Percentiles rank a stretch among this genome's conserved stretches.
phyloP scores from a whole-genome alignment of 805 yeast genomes.

The Myxozyma vanderwaltii region DNA sequence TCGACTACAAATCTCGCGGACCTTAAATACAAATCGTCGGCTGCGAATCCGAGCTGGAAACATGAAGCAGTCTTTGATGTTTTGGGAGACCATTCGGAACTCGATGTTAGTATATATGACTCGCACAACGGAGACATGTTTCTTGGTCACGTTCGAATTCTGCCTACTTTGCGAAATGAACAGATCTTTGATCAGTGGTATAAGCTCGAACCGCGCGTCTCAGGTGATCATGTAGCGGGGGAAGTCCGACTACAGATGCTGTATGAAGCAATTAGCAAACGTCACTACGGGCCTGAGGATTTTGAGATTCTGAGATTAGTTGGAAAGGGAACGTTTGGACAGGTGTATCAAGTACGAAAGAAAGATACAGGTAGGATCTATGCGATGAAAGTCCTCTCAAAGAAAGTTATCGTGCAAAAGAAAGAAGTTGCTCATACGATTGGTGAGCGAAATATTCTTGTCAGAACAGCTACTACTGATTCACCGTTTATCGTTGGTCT shows the following conservation, averaged over 20 bases:
- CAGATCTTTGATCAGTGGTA: conserved; percentile 70
- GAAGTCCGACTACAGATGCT: conserved; percentile 74
- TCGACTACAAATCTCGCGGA: conserved; percentile 25
- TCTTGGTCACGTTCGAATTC: conserved; percentile 78
- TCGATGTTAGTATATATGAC: conserved; percentile 91
- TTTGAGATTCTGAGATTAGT: conserved; percentile 86
- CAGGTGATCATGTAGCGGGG: conserved; percentile 67
- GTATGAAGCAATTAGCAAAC: conserved; percentile 67
- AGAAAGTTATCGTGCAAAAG: conserved; percentile 92
- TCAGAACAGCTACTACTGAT: conserved; percentile 83
- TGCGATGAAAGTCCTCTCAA: conserved; percentile 96
- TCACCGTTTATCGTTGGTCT: conserved; percentile 94
- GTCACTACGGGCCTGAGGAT: conserved; percentile 89
- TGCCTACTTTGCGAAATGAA: conserved; percentile 53
- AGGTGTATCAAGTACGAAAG: conserved; percentile 93
- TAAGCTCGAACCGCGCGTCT: conserved; percentile 63
- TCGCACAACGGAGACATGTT: conserved; percentile 78
- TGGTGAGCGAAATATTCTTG: conserved; percentile 93
- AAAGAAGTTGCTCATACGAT: conserved; percentile 98
- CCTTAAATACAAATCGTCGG: conserved; percentile 27
- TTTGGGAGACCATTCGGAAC: conserved; percentile 75
- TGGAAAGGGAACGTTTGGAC: conserved; percentile 98
- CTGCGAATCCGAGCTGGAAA: conserved; percentile 80
- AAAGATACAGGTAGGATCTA: conserved; percentile 86
- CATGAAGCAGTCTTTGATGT: conserved; percentile 94